phyloP scores from a whole-genome alignment of 1,139 yeast genomes.

The Taphrina deformans region DNA sequence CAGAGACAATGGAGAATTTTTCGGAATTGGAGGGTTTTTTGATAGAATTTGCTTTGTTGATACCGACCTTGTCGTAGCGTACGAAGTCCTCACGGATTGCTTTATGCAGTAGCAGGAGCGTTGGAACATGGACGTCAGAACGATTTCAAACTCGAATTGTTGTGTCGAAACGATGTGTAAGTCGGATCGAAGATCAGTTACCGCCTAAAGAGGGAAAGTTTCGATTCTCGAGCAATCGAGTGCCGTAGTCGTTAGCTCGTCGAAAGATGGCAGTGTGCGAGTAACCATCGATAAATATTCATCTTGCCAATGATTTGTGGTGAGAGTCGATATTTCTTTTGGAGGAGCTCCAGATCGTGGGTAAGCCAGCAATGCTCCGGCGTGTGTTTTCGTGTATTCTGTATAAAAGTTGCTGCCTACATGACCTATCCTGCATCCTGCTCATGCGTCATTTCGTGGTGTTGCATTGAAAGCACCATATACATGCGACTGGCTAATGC shows the following conservation, averaged over 20 bases:
- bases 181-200: neutral
- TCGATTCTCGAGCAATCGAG: no score
- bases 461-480: no score
- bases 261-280: no score
- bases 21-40: constrained; percentile 23
- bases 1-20: constrained; percentile 14
- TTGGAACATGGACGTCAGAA: neutral
- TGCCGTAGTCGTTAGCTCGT: no score
- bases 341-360: neutral
- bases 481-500: neutral
- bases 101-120: neutral
- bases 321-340: neutral
- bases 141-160: neutral
- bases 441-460: no score
- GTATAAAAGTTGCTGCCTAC: no score
- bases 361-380: no score
- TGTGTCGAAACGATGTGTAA: neutral
- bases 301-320: neutral
- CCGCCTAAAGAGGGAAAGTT: no score
- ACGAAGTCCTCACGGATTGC: neutral
- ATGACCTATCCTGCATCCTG: no score
- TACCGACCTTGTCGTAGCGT: neutral
- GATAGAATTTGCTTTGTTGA: constrained; percentile 27
- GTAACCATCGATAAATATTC: no score
- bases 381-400: no score